Evolutionary conservation across 1,284 basidiomycete genomes (phyloP), one percentile per base, ranked within the genome.

Genomic region (Earliella scabrosa): DNA sequence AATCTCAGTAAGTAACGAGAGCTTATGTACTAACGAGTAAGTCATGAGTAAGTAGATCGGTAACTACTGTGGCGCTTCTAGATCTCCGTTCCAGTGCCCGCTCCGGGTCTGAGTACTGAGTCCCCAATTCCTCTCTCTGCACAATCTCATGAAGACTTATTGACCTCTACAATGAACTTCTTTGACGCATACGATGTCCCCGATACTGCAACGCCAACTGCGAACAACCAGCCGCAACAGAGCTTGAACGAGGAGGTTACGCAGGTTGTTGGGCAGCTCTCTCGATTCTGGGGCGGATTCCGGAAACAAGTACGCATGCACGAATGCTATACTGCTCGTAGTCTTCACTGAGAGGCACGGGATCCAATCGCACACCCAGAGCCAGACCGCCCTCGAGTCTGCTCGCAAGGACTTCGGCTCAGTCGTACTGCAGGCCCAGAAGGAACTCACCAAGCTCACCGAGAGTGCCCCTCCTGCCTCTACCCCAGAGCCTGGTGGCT

Each of bases 251-350:
- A 94, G 64, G 94, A 96, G 72, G 92, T 97, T 8, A 82, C 81
- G 3, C 89, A 96, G 69, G 93, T 95, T 21, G 84, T 95, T 48
- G 90, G 90, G 20, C 87, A 90, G 65, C 76, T 95, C n/a, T 88
- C 87, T 35, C 80, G 85, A 53, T 88, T 94, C 70, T 97, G 93
- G 93, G 93, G 93, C 45, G 90, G 91, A 16, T 90, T 95, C 68
- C 85, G 86, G 76, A 91, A 90, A 71, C 92, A 94, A 86, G 93
- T 88, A 64, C 65, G 86, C 66, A 52, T 11, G 49, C 43, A 50
- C 13, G 29, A 31, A 31, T 52, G 34, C 29, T 27, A 29, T 44
- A 27, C 46, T 13, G 11, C 46, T 48, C 58, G 32, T 60, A 45
- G 26, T 44, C 35, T 46, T 21, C 5, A 14, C 39, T 41, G 39